These are phyloP conservation scores for Mollisiaceae sp. DNA, from an alignment of 2,329 filamentous ascomycete species.

Conservation along the genomic window DNA sequence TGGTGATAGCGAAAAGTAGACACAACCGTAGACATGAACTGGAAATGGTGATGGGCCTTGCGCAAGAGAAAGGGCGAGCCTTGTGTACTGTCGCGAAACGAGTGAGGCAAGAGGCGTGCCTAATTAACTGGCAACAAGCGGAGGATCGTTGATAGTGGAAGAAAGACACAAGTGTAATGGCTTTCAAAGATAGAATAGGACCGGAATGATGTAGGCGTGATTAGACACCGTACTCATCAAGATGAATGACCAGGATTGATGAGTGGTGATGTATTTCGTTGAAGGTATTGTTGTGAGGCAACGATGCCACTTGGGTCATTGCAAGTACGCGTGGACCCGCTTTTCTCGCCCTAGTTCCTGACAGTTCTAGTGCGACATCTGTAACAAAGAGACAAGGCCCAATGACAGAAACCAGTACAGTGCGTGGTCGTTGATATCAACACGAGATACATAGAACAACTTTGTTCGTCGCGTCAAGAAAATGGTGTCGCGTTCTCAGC, in stretches of 20 bases:
- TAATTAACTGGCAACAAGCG: too few relatives aligned
- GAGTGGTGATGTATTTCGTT: not conserved
- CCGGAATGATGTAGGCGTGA: not conserved
- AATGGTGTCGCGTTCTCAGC: slow-evolving; percentile 20
- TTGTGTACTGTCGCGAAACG: too few relatives aligned
- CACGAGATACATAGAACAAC: not conserved
- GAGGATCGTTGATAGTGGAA: not conserved
- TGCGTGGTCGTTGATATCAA: not conserved
- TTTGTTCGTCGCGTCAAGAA: slow-evolving; percentile 24
- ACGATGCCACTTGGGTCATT: not conserved
- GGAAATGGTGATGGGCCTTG: too few relatives aligned
- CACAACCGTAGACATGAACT: too few relatives aligned
- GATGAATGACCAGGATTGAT: not conserved
- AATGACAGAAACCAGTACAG: not conserved
- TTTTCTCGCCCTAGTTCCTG: not conserved
- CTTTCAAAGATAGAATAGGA: not conserved
- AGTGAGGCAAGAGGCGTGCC: too few relatives aligned
- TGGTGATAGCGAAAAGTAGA: too few relatives aligned
- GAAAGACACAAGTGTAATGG: not conserved
- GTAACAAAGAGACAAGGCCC: not conserved
- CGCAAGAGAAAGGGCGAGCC: too few relatives aligned
- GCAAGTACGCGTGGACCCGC: not conserved
- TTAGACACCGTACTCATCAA: not conserved
- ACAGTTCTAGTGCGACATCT: not conserved
- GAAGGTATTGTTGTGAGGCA: slow-evolving; percentile 3